Evolutionary conservation across 163 green algal species (phyloP).

Genomic region (Chloromonas sp.): DNA sequence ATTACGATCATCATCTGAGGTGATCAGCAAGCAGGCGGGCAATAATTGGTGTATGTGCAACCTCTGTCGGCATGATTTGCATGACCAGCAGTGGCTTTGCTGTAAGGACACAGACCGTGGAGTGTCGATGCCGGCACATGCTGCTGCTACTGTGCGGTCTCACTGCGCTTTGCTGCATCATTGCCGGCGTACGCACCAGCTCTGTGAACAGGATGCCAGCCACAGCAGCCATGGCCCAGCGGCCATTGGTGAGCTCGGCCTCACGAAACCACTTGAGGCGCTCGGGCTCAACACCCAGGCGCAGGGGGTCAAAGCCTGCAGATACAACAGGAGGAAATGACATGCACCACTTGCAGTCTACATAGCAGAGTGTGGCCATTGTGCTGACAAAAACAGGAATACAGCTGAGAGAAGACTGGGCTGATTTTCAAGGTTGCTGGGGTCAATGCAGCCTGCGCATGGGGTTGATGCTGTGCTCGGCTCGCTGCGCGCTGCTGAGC

Average conservation of each 20-base stretch:
- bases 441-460: neutral
- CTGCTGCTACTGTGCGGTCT: neutral
- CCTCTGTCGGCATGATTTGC: too few relatives aligned
- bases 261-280: slow-evolving; percentile 77
- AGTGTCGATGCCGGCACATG: neutral
- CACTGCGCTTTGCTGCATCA: neutral
- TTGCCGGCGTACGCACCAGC: slow-evolving; percentile 17
- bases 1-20: too few relatives aligned
- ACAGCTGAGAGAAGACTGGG: too few relatives aligned
- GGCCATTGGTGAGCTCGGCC: slow-evolving; percentile 83
- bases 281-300: slow-evolving; percentile 67
- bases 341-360: slow-evolving; percentile 7
- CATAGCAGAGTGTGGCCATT: slow-evolving; percentile 4
- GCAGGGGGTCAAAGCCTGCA: slow-evolving; percentile 81
- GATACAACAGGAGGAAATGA: neutral
- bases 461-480: neutral
- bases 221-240: slow-evolving; percentile 82
- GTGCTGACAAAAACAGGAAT: neutral
- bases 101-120: neutral
- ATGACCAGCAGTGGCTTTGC: too few relatives aligned
- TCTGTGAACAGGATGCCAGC: slow-evolving; percentile 79
- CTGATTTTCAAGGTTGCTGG: neutral
- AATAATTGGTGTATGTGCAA: too few relatives aligned
- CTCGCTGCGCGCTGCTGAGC: neutral
- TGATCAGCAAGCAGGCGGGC: too few relatives aligned